Conservation (phyloP, 2,329 filamentous ascomycete species). For the Calonectria henricotiae region DNA sequence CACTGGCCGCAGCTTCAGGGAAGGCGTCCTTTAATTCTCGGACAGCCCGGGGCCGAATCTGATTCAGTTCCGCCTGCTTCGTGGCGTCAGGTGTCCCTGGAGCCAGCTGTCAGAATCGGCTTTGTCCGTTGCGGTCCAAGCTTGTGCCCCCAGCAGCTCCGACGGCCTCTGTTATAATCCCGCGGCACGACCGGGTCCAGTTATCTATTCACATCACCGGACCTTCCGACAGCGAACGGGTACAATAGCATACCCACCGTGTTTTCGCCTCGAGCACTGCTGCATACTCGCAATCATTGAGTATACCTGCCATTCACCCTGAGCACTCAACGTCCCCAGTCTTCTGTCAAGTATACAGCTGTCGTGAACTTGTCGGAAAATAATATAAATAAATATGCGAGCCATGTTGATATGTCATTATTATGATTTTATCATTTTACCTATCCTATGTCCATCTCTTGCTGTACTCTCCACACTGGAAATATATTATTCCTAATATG, state of each 20-base stretch:
- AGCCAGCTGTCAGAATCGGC: slow-evolving; percentile 10
- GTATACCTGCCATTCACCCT: background rate
- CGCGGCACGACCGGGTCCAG: slow-evolving; percentile 14
- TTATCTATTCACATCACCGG: slow-evolving; percentile 14
- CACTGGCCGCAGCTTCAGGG: slow-evolving; percentile 24
- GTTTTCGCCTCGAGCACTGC: background rate
- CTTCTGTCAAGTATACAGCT: background rate
- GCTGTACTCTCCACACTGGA: too few relatives aligned
- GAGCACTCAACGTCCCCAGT: background rate
- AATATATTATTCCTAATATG: too few relatives aligned
- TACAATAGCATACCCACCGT: background rate
- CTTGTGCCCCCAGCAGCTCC: slow-evolving; percentile 15
- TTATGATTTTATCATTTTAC: too few relatives aligned
- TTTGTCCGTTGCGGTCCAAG: background rate
- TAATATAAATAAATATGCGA: too few relatives aligned
- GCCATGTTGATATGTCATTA: too few relatives aligned
- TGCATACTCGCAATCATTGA: background rate
- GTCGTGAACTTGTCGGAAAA: too few relatives aligned
- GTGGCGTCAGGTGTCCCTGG: slow-evolving; percentile 14
- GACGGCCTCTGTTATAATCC: slow-evolving; percentile 17
- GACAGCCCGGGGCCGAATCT: slow-evolving; percentile 12
- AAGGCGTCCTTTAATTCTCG: slow-evolving; percentile 18
- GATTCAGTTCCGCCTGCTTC: slow-evolving; percentile 7
- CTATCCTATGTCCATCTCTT: too few relatives aligned
- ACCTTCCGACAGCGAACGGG: slow-evolving; percentile 19